Evolutionary conservation across 73 alveolate genomes (phyloP), one percentile per base, ranked within the genome.

Genomic region (Tetrahymena elliotti): DNA sequence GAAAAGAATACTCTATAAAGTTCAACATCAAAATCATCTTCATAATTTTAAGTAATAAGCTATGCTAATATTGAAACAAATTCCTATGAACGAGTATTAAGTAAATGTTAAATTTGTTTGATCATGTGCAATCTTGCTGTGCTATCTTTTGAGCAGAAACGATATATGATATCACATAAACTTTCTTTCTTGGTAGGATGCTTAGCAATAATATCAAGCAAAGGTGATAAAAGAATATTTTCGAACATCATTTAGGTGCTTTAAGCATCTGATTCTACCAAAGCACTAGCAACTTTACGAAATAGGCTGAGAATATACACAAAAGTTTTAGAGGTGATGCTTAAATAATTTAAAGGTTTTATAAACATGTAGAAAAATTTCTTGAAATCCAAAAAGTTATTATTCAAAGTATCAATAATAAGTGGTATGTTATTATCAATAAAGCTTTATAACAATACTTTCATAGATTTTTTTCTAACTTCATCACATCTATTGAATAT

Each of bases 161-260:
- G 41, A 92, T 68, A 94, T 34, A 94, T 84, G 9, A 94, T 35
- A 34, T 94, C 68, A 1, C 93, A 94, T 31, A 94, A 52, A 34
- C 93, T 94, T 92, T 94, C 96, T 37, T 94, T 94, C 35, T 94
- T 94, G 6, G 68, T 39, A 33, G 96, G 96, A 33, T 94, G 93
- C 39, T 93, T 88, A 27, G 92, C 33, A 11, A 94, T 94, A 39
- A 94, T 37, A 40, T 94, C 83, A 12, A 88, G 37, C 18, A 94
- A 35, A 31, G 83, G 37, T 31, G 84, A 93, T 47, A 94, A 52
- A 39, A 94, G 92, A 52, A 94, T 94, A 33, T 93, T 94, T 94
- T 94, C 96, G 35, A 94, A 94, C 96, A 94, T 94, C 96, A 94
- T 94, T 84, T 94, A 88, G 31, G 96, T 94, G 53, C 93, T 94